A percentile compares a stretch with the other conserved stretches of the same genome.
phyloP scores from a whole-genome alignment of 768 basidiomycete species.

The Mycena vulgaris region DNA sequence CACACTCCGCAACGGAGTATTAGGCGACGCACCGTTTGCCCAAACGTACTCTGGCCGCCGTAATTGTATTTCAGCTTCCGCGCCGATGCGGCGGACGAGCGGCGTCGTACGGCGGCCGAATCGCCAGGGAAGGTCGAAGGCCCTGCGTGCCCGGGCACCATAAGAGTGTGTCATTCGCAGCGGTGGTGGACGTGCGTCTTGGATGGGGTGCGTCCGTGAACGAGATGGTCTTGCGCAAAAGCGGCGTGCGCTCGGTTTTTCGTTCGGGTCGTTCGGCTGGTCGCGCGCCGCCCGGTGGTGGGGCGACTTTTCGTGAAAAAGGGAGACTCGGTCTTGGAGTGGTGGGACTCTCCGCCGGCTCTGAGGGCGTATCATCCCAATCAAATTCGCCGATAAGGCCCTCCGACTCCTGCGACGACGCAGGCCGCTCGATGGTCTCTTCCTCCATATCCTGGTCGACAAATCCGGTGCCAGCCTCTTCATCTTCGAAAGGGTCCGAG shows the following conservation, averaged over 20 bases:
- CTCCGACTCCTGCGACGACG: constrained; percentile 15
- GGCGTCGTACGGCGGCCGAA: constrained; percentile 41
- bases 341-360: constrained; percentile 11
- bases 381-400: constrained; percentile 36
- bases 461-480: constrained; percentile 51
- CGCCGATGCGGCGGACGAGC: constrained; percentile 48
- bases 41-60: constrained; percentile 78
- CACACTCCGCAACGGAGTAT: neutral
- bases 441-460: constrained; percentile 43
- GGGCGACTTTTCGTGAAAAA: constrained; percentile 33
- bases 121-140: neutral
- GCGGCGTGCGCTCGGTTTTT: constrained; percentile 29
- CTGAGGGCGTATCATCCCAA: constrained; percentile 31
- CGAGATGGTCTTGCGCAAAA: constrained; percentile 37
- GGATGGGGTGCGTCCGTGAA: constrained; percentile 36
- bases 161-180: no score
- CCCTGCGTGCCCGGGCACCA: constrained; percentile 7
- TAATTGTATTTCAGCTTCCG: constrained; percentile 44
- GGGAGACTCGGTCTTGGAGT: constrained; percentile 27
- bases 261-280: constrained; percentile 14
- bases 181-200: constrained; percentile 21
- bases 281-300: neutral
- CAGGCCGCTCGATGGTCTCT: constrained; percentile 4
- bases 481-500: constrained; percentile 56
- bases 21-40: constrained; percentile 71